Conservation (phyloP, 331 rosid genomes). For the Arachis monticola region DNA sequence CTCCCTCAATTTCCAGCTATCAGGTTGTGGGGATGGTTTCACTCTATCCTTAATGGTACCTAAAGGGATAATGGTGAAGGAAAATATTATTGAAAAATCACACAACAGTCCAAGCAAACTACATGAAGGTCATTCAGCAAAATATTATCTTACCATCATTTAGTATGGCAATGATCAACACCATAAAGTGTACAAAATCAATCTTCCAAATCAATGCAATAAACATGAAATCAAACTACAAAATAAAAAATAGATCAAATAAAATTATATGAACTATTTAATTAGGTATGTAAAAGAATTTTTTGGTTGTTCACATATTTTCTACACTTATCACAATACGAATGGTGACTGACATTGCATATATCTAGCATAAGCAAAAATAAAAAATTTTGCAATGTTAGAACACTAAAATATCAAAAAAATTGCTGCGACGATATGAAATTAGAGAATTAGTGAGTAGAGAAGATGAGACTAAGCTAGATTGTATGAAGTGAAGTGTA, state of each 20-base stretch:
- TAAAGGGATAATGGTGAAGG: no score
- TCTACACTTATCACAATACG: conserved; percentile 84
- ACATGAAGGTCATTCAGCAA: no score
- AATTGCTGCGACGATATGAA: no score
- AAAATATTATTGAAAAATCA: no score
- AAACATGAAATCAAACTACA: conserved; percentile 94
- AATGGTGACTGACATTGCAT: conserved; percentile 94
- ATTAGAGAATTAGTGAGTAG: no score
- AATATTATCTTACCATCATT: conserved; percentile 32
- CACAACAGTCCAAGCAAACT: no score
- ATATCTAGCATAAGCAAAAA: conserved; percentile 65
- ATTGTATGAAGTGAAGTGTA: no score
- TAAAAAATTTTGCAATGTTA: not conserved
- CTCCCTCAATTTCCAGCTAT: no score
- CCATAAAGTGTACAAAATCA: conserved; percentile 98
- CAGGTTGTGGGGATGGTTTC: no score
- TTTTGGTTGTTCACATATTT: conserved; percentile 16
- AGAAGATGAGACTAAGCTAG: no score
- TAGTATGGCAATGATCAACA: conserved; percentile 89
- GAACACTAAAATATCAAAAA: no score
- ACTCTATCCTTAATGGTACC: no score
- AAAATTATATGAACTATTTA: conserved; percentile 14
- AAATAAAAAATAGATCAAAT: conserved; percentile 33
- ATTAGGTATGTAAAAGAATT: not conserved
- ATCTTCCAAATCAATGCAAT: conserved; percentile 96